Conservation (phyloP, 139 green algal species). For the Cymbomonas tetramitiformis region DNA sequence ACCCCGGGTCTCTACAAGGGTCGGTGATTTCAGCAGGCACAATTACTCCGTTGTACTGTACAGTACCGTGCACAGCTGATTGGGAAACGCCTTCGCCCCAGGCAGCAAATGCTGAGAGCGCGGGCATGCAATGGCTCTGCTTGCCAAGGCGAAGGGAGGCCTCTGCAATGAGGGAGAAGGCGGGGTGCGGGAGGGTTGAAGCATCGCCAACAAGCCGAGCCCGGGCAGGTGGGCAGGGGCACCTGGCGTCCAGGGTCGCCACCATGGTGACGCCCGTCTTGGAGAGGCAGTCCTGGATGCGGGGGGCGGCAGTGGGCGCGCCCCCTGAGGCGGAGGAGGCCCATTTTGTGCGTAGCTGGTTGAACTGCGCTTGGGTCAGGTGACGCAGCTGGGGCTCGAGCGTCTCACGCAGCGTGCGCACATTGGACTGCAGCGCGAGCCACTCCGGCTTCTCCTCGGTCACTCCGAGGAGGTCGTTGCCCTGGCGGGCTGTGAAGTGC, state of each 20-base stretch:
- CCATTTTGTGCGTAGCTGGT: constrained; percentile 3
- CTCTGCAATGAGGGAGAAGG: too few relatives aligned
- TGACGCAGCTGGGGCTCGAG: constrained; percentile 8
- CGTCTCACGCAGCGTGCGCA: constrained; percentile 9
- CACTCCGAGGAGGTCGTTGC: constrained; percentile 20
- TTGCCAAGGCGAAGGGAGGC: too few relatives aligned
- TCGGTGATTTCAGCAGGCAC: too few relatives aligned
- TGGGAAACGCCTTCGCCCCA: too few relatives aligned
- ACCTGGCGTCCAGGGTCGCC: constrained; percentile 5
- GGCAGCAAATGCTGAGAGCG: too few relatives aligned
- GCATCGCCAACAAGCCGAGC: too few relatives aligned
- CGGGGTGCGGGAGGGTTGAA: too few relatives aligned
- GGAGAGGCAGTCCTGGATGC: constrained; percentile 5
- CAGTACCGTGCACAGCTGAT: too few relatives aligned
- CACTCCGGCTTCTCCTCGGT: neutral
- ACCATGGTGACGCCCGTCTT: constrained; percentile 24
- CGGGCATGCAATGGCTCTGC: too few relatives aligned
- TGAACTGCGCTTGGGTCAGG: constrained; percentile 2
- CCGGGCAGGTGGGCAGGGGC: too few relatives aligned
- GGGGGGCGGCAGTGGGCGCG: neutral
- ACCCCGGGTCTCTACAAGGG: too few relatives aligned
- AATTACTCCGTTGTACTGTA: too few relatives aligned
- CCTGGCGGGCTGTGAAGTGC: constrained; percentile 27
- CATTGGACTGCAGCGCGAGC: constrained; percentile 14
- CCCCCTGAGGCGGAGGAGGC: constrained; percentile 2